Evolutionary conservation across 148 eudicot species (phyloP), one percentile per base, ranked within the genome.

Genomic region (Persicaria tinctoria): DNA sequence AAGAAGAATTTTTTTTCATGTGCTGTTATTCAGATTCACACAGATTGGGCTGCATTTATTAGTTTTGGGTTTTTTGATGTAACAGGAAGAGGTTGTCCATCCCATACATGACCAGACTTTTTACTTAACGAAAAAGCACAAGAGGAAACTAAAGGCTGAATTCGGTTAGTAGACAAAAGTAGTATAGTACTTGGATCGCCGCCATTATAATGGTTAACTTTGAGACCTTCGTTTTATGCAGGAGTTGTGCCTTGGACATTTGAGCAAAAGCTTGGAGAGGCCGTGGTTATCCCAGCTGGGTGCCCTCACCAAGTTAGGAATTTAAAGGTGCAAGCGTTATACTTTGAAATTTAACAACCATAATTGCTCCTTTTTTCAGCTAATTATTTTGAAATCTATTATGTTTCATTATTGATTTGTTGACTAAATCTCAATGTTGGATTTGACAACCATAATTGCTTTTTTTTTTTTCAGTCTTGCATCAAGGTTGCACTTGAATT

Each of bases 71-170:
- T 47, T 51, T 73, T 69, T 73, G 1, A 20, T 48, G 16, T 46
- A 72, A 20, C 77, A 85, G 88, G 86, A n/a, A n/a, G n/a, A n/a
- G n/a, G n/a, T n/a, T 74, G 73, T 78, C 47, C 88, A 83, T 74
- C 84, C 88, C 5, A 81, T 85, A 68, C 88, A 85, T 79, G 88
- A 85, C 72, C 88, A 85, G 53, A 85, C 86, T 9, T 78, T 83
- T 74, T 85, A 85, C 81, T 81, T 85, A 76, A 78, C 84, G 0
- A n/a, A 78, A 70, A 80, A 83, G 11, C 88, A 85, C 50, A 83
- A 83, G 73, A 72, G 56, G 76, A 76, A 76, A 72, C 80, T 85
- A n/a, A 85, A 83, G 74, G 84, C 81, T 62, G 88, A 85, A 77
- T 85, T 50, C 75, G 88, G 87, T 85, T 75, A 23, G 84, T 73